Evolutionary conservation across 495 filamentous ascomycete genomes (phyloP), one percentile per base, ranked within the genome.

Genomic region (Filosporella fistucella): DNA sequence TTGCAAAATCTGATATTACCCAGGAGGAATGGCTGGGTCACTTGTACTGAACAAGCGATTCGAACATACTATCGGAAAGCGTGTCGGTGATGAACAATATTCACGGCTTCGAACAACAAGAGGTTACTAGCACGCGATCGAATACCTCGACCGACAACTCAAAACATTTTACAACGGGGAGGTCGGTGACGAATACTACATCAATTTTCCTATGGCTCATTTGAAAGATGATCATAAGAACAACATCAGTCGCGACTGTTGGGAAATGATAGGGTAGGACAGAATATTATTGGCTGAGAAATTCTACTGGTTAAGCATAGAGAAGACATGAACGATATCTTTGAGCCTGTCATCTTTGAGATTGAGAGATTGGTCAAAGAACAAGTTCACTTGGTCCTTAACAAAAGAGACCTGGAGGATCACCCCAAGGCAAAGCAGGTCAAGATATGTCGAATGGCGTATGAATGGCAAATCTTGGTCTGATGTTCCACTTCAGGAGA

Each of bases 331-430:
- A 51, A 51, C 14, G 35, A 51, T 3, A 66, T 71, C 49, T 74
- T 68, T 32, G 52, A 58, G 17, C 68, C 69, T 10, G 51, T 71
- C 26, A 55, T 71, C 21, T 54, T 42, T 1, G 63, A 65, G 10
- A 61, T 71, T 37, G 41, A 66, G 1, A 49, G 59, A 12, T 42
- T 72, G 2, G 56, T 72, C 44, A 57, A 59, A 4, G 58, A 60
- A 13, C 68, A 65, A 49, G 52, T 69, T 29, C 54, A 56, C 26
- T 42, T 55, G 5, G 52, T 55, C 20, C 28, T 23, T 7, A 14
- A 42, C 1, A 55, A 55, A 20, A 16, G 45, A 26, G 18, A 42
- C n/a, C 14, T 21, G 5, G 20, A 20, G 3, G 4, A 14, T 22
- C 45, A 48, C n/a, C 34, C 36, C 1, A 40, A 48, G 4, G 34